Conservation (phyloP, 2,329 filamentous ascomycete species). For the Pleomassaria siparia region DNA sequence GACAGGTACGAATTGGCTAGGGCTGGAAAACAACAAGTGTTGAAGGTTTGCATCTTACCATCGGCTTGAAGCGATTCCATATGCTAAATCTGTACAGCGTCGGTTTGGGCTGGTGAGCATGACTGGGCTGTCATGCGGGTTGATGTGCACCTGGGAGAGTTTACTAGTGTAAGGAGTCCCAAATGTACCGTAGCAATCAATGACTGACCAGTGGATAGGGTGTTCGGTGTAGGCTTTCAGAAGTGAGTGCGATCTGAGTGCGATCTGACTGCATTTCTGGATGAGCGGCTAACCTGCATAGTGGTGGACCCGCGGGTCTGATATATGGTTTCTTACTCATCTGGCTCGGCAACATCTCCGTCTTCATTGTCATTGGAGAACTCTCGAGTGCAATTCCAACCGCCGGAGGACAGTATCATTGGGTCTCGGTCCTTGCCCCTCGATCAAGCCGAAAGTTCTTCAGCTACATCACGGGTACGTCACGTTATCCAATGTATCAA, state of each 20-base stretch:
- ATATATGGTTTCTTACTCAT: conserved; percentile 42
- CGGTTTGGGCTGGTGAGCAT: conserved; percentile 41
- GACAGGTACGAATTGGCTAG: conserved; percentile 39
- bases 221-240: conserved; percentile 38
- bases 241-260: conserved; percentile 28
- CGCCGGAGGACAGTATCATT: conserved; percentile 45
- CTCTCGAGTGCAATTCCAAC: conserved; percentile 43
- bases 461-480: conserved; percentile 46
- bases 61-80: background rate
- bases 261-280: too few relatives aligned
- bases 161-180: conserved; percentile 33
- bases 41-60: conserved; percentile 29
- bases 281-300: conserved; percentile 13
- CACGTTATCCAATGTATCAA: background rate
- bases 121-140: conserved; percentile 39
- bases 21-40: conserved; percentile 38
- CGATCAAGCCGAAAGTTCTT: conserved; percentile 45
- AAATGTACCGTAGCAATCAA: background rate
- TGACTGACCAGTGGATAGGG: conserved; percentile 17
- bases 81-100: conserved; percentile 27
- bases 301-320: conserved; percentile 40
- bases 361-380: conserved; percentile 40
- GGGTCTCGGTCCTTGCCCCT: conserved; percentile 48
- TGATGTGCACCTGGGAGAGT: conserved; percentile 44
- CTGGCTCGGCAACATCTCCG: conserved; percentile 42